Percentiles rank a stretch among this genome's conserved stretches.
Conservation (phyloP, 2,329 filamentous ascomycete genomes). For the Calonectria honghensis region DNA sequence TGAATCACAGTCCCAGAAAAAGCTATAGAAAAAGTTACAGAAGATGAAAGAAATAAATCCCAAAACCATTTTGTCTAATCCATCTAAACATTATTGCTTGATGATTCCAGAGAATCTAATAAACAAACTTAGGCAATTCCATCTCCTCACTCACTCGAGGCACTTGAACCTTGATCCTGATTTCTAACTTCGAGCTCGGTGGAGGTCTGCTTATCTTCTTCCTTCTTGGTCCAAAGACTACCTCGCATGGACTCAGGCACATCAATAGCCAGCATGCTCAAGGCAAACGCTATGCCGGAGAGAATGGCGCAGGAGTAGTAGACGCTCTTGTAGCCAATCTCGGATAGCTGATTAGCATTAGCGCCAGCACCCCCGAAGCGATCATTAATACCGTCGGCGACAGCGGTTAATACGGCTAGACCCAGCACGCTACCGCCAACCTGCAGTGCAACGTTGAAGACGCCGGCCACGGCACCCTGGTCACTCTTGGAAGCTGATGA, state of each 20-base stretch:
- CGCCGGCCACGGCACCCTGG: slow-evolving; percentile 19
- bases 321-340: slow-evolving; percentile 11
- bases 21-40: neutral
- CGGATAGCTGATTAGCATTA: neutral
- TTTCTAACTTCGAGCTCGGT: neutral
- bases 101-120: neutral
- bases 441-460: slow-evolving; percentile 25
- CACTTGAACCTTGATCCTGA: neutral
- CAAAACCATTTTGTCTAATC: neutral
- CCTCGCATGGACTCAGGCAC: slow-evolving; percentile 6
- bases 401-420: slow-evolving; percentile 10
- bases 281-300: neutral
- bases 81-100: neutral
- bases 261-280: slow-evolving; percentile 18
- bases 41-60: neutral
- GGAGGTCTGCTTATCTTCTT: neutral
- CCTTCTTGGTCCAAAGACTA: neutral
- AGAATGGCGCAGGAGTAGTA: slow-evolving; percentile 17
- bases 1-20: neutral
- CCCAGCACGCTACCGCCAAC: slow-evolving; percentile 17
- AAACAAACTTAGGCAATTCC: neutral
- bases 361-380: slow-evolving; percentile 3
- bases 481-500: slow-evolving; percentile 24
- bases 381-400: slow-evolving; percentile 1
- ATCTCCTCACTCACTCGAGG: neutral